These are phyloP conservation scores for Seminavis robusta DNA, from an alignment of 108 stramenopile genomes.

Conservation along the genomic window DNA sequence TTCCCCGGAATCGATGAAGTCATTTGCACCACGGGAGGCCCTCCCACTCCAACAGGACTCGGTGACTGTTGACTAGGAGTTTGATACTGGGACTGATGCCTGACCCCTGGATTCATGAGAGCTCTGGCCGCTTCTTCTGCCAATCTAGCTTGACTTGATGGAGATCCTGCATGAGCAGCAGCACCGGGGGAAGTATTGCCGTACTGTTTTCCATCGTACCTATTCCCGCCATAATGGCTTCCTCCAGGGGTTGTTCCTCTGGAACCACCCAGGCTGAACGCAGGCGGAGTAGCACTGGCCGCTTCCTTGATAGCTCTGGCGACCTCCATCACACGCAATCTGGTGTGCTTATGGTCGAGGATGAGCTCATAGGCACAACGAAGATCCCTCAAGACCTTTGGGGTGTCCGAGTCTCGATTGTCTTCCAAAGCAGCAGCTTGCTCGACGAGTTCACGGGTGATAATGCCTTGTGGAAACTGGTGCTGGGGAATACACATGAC, in stretches of 20 bases:
- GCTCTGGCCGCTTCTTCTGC: slow-evolving; percentile 82
- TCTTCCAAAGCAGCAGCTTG: slow-evolving; percentile 78
- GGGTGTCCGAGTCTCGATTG: slow-evolving; percentile 73
- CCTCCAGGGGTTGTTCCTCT: slow-evolving; percentile 84
- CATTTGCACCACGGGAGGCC: slow-evolving; percentile 82
- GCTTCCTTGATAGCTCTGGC: slow-evolving; percentile 89
- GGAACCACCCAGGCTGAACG: slow-evolving; percentile 83
- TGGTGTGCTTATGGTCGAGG: slow-evolving; percentile 94
- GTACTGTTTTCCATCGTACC: slow-evolving; percentile 36
- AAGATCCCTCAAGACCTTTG: slow-evolving; percentile 83
- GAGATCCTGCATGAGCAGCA: slow-evolving; percentile 19
- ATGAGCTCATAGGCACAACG: slow-evolving; percentile 96
- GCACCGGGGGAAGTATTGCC: slow-evolving; percentile 41
- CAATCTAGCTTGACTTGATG: slow-evolving; percentile 51
- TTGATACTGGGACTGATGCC: slow-evolving; percentile 5
- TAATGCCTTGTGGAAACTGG: slow-evolving; percentile 43
- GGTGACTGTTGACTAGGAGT: slow-evolving; percentile 44
- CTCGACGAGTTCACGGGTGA: slow-evolving; percentile 82
- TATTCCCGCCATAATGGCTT: slow-evolving; percentile 39
- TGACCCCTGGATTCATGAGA: slow-evolving; percentile 62
- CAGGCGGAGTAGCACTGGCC: slow-evolving; percentile 88
- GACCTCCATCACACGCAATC: slow-evolving; percentile 92
- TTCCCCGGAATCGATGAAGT: slow-evolving; percentile 88
- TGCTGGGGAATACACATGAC: slow-evolving; percentile 39
- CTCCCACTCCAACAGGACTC: slow-evolving; percentile 38